Conservation (phyloP, 495 filamentous ascomycete genomes). For the Choiromyces venosus region DNA sequence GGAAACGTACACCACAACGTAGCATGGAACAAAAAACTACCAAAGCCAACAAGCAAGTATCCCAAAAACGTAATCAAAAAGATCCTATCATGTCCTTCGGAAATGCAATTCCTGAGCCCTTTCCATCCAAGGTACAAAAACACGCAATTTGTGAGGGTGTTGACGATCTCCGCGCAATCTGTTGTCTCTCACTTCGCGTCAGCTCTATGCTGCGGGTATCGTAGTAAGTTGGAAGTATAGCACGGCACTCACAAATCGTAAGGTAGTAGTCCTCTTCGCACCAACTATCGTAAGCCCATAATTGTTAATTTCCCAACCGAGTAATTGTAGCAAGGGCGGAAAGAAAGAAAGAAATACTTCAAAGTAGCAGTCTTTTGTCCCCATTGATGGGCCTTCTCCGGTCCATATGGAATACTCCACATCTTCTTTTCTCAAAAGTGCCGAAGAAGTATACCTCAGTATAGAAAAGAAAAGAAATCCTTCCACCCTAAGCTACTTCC, state of each 20-base stretch:
- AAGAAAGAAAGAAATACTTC: slow-evolving; percentile 23
- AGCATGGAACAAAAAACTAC: slow-evolving; percentile 76
- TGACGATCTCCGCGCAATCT: slow-evolving; percentile 60
- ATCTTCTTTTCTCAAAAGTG: neutral
- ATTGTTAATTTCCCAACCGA: neutral
- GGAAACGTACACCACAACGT: slow-evolving; percentile 66
- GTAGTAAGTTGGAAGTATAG: neutral
- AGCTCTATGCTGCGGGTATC: neutral
- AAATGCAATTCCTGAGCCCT: slow-evolving; percentile 64
- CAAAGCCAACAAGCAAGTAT: slow-evolving; percentile 72
- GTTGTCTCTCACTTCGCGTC: neutral
- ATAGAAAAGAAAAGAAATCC: neutral
- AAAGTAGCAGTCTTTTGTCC: slow-evolving; percentile 37
- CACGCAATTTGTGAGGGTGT: slow-evolving; percentile 73
- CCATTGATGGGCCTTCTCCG: slow-evolving; percentile 30
- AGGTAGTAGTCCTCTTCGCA: slow-evolving; percentile 42
- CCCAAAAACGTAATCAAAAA: slow-evolving; percentile 67
- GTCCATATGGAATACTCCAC: slow-evolving; percentile 30
- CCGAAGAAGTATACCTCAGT: neutral
- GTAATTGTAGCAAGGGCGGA: neutral
- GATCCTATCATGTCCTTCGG: slow-evolving; percentile 64
- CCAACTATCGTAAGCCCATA: slow-evolving; percentile 29
- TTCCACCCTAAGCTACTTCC: neutral
- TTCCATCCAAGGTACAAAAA: slow-evolving; percentile 69
- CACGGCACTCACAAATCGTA: slow-evolving; percentile 29